These are phyloP conservation scores for Colletotrichum echinochloae DNA, from an alignment of 2,329 filamentous ascomycete genomes.

Conservation along the genomic window DNA sequence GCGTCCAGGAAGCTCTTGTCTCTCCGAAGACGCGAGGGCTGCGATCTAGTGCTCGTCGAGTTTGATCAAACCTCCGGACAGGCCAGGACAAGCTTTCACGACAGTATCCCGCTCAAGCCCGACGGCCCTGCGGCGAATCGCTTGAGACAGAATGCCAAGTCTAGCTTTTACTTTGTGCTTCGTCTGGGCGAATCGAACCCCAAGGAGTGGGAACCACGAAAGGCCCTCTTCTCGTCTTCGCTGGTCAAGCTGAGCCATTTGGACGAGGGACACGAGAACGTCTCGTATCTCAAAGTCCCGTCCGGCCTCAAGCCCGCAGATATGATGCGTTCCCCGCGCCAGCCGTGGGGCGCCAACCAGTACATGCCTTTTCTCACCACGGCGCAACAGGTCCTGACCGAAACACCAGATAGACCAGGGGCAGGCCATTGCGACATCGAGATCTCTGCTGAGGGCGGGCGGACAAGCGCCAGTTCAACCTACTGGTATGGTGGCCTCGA, in stretches of 20 bases:
- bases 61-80: constrained; percentile 3
- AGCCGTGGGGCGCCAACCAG: constrained; percentile 45
- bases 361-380: constrained; percentile 45
- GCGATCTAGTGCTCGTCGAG: constrained; percentile 26
- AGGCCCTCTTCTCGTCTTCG: constrained; percentile 36
- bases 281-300: constrained; percentile 35
- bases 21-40: constrained; percentile 19
- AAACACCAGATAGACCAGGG: constrained; percentile 19
- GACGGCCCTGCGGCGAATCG: neutral
- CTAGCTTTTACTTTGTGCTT: constrained; percentile 43
- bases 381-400: constrained; percentile 46
- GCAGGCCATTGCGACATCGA: constrained; percentile 16
- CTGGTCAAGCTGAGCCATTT: constrained; percentile 19
- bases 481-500: constrained; percentile 36
- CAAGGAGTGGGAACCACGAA: constrained; percentile 43
- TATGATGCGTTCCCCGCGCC: neutral
- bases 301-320: neutral
- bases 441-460: neutral
- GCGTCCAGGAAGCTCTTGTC: constrained; percentile 46
- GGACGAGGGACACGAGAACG: neutral
- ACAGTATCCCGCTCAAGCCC: constrained; percentile 2
- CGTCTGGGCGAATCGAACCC: constrained; percentile 21
- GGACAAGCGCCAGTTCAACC: neutral
- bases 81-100: neutral
- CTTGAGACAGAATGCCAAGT: neutral